A percentile compares a stretch with the other conserved stretches of the same genome.
Conservation (phyloP, 1,284 basidiomycete genomes). For the Athelia sp. region DNA sequence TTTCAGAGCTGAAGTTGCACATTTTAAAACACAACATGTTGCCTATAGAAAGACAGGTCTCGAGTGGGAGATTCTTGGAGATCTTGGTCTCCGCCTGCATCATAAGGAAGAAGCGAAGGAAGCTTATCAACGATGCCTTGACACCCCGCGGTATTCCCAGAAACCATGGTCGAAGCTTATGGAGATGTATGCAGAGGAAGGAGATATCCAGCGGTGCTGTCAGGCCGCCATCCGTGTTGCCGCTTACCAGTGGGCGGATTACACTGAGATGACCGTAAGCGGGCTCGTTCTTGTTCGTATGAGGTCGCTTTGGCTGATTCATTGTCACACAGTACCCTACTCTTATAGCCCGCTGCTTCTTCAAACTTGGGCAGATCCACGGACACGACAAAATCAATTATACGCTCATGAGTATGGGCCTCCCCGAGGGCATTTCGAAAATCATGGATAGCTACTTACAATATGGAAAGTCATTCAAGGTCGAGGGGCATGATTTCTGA, state of each 20-base stretch:
- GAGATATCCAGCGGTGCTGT: slow-evolving; percentile 85
- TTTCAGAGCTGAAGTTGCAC: slow-evolving; percentile 97
- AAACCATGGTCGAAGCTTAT: slow-evolving; percentile 92
- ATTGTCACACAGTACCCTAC: slow-evolving; percentile 71
- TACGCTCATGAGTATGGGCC: slow-evolving; percentile 89
- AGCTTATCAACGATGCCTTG: slow-evolving; percentile 92
- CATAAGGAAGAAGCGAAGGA: slow-evolving; percentile 99
- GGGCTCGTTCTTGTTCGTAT: slow-evolving; percentile 4
- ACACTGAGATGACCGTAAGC: slow-evolving; percentile 79
- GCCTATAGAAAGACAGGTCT: slow-evolving; percentile 95
- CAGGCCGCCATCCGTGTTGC: slow-evolving; percentile 91
- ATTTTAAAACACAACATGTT: slow-evolving; percentile 97
- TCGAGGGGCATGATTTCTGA: slow-evolving; percentile 76
- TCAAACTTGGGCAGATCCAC: slow-evolving; percentile 91
- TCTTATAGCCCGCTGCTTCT: slow-evolving; percentile 84
- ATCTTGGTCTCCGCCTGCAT: slow-evolving; percentile 86
- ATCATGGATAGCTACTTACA: slow-evolving; percentile 83
- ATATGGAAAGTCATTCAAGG: slow-evolving; percentile 78
- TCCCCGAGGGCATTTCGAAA: slow-evolving; percentile 79
- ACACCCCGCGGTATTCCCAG: slow-evolving; percentile 78
- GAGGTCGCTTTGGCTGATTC: not conserved
- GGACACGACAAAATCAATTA: slow-evolving; percentile 94
- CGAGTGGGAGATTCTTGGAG: slow-evolving; percentile 99
- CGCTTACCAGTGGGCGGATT: slow-evolving; percentile 86
- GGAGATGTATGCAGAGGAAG: slow-evolving; percentile 93